A percentile compares a stretch with the other conserved stretches of the same genome.
Conservation (phyloP, 495 filamentous ascomycete species). For the Aspergillus sparsus region DNA sequence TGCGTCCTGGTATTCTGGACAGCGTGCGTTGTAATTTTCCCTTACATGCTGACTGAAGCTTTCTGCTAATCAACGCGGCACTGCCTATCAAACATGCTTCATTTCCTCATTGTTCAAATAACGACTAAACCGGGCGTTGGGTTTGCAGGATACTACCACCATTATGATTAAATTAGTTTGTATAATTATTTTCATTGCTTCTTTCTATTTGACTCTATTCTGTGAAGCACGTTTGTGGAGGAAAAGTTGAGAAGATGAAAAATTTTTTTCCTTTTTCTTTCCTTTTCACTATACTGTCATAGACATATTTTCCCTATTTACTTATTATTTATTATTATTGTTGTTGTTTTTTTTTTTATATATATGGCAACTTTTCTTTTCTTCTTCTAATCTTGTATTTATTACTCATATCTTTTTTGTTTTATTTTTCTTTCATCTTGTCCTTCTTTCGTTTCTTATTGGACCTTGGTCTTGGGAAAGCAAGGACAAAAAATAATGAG, state of each 20-base stretch:
- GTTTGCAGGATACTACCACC: not conserved
- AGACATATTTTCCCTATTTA: no score
- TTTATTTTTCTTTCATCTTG: conserved; percentile 3
- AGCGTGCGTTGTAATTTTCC: conserved; percentile 85
- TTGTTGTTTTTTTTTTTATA: no score
- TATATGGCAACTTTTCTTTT: not conserved
- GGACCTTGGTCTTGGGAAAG: no score
- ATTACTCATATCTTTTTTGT: not conserved
- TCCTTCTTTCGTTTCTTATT: not conserved
- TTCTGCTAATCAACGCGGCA: conserved; percentile 25
- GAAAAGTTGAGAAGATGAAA: not conserved
- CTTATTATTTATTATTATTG: no score
- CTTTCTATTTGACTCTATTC: no score
- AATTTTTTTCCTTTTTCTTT: conserved; percentile 4
- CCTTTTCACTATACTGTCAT: not conserved
- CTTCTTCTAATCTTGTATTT: conserved; percentile 1
- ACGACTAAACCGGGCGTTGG: conserved; percentile 1
- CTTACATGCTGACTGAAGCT: conserved; percentile 61
- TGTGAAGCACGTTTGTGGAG: not conserved
- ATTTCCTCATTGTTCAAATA: not conserved
- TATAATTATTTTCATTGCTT: not conserved
- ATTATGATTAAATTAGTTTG: not conserved
- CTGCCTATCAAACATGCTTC: no score
- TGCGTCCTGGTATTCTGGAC: conserved; percentile 76
- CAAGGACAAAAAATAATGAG: no score